phyloP scores from a whole-genome alignment of 1,139 yeast species.

The Petasospora fabianii region DNA sequence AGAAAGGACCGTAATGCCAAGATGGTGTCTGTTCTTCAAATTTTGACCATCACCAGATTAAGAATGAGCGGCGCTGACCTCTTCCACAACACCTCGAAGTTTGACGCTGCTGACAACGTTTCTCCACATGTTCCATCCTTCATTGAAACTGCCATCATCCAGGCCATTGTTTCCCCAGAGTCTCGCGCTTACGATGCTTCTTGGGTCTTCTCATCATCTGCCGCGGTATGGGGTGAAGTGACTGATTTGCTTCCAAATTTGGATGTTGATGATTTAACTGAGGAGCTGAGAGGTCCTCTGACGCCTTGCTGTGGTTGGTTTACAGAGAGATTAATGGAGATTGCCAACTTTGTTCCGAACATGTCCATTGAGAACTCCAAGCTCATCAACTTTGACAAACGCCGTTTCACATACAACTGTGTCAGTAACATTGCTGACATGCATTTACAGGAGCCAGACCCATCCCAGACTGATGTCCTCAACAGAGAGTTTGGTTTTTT shows the following conservation, averaged over 20 bases:
- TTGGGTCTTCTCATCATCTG: slow-evolving; percentile 60
- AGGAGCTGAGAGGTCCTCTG: slow-evolving; percentile 47
- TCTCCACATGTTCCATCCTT: slow-evolving; percentile 76
- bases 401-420: slow-evolving; percentile 58
- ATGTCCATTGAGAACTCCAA: slow-evolving; percentile 56
- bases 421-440: slow-evolving; percentile 48
- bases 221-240: slow-evolving; percentile 30
- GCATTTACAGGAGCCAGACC: slow-evolving; percentile 21
- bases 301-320: slow-evolving; percentile 91
- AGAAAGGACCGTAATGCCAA: slow-evolving; percentile 61
- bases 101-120: slow-evolving; percentile 25
- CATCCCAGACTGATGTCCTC: slow-evolving; percentile 3
- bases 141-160: slow-evolving; percentile 73
- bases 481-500: slow-evolving; percentile 25
- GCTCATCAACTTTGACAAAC: slow-evolving; percentile 64
- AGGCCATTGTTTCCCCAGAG: slow-evolving; percentile 78
- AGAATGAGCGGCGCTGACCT: slow-evolving; percentile 65
- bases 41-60: slow-evolving; percentile 62
- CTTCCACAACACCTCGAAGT: slow-evolving; percentile 35
- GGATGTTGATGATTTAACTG: slow-evolving; percentile 44
- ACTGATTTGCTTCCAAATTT: slow-evolving; percentile 33
- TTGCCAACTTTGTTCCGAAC: slow-evolving; percentile 65
- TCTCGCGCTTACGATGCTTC: slow-evolving; percentile 62
- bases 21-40: slow-evolving; percentile 66
- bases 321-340: slow-evolving; percentile 55